These are phyloP conservation scores for Arctostaphylos glauca DNA, from an alignment of 148 eudicot species.

Conservation along the genomic window DNA sequence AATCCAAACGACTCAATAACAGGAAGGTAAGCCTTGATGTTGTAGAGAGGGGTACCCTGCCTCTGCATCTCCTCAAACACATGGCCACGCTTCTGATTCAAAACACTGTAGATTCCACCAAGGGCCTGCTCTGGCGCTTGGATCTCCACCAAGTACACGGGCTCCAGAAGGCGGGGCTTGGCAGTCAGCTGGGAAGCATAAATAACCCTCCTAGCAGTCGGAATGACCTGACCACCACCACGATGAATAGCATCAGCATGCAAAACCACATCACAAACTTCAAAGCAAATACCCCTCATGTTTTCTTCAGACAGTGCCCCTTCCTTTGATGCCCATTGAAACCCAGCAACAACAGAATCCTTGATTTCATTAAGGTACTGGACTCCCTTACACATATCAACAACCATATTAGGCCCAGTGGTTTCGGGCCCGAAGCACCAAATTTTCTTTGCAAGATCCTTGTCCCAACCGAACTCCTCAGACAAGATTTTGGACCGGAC, in stretches of 20 bases:
- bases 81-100: slow-evolving; percentile 81
- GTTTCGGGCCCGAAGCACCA: slow-evolving; percentile 87
- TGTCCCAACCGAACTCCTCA: slow-evolving; percentile 82
- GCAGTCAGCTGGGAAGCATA: slow-evolving; percentile 79
- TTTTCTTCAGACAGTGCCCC: slow-evolving; percentile 74
- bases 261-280: slow-evolving; percentile 78
- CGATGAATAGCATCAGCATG: slow-evolving; percentile 83
- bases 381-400: slow-evolving; percentile 90
- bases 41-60: slow-evolving; percentile 74
- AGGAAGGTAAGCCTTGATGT: slow-evolving; percentile 76
- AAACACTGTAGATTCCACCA: slow-evolving; percentile 74
- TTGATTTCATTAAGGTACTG: slow-evolving; percentile 85
- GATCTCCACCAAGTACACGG: slow-evolving; percentile 72
- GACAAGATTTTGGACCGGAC: slow-evolving; percentile 60
- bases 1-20: slow-evolving; percentile 75
- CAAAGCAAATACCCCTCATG: slow-evolving; percentile 81
- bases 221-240: slow-evolving; percentile 81
- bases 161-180: slow-evolving; percentile 75
- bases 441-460: slow-evolving; percentile 79
- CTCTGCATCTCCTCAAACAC: slow-evolving; percentile 82
- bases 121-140: slow-evolving; percentile 74
- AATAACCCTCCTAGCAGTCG: slow-evolving; percentile 75
- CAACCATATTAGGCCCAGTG: slow-evolving; percentile 83
- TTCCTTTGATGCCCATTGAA: slow-evolving; percentile 88
- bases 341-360: slow-evolving; percentile 89